Base-by-base conservation (phyloP, 2,329 filamentous ascomycete species). In the Venturiaceae sp. region DNA sequence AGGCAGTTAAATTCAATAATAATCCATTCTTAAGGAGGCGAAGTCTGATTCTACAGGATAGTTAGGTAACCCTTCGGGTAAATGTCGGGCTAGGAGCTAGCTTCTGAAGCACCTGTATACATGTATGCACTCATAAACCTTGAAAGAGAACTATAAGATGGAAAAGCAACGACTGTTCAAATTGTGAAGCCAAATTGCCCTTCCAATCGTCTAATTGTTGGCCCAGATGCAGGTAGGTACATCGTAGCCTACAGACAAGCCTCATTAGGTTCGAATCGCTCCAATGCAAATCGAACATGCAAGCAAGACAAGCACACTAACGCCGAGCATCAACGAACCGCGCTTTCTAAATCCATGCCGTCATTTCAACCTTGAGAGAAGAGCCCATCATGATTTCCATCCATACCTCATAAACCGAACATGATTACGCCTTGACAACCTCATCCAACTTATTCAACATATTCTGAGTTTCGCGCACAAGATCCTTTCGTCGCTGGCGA, bases 381-480 rank as follows among this genome's bases (percentile, higher is more conserved):
- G 37, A 41, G 37, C 37, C 37, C 37, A 5, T 41, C 37, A 19
- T 41, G 37, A 41, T 41, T 41, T 7, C 37, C n/a, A 41, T 41
- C 37, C n/a, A n/a, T n/a, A n/a, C n/a, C n/a, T n/a, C n/a, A n/a
- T n/a, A n/a, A n/a, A 39, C 36, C 11, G n/a, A 39, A 11, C 36
- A 39, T n/a, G 32, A 36, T 57, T 32, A 57, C 19, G 14, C 32
- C 58, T 56, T 59, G 30, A 61, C 41, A 11, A 61, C 60, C 34
- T 77, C 75, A 67, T 94, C 89, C 60, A 92, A 68, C 30, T 77
- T 76, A 66, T 79, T 84, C 63, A 94, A 71, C 46, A 87, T 74
- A 11, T 75, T 80, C 69, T 92, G 87, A 3, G 87, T 84, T 62
- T 86, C 80, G 65, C 77, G 82, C n/a, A 92, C 86, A 55, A 92